A percentile compares a stretch with the other conserved stretches of the same genome.
phyloP scores from a whole-genome alignment of 768 basidiomycete species.

The Tylopilus plumbeoviolaceoides region DNA sequence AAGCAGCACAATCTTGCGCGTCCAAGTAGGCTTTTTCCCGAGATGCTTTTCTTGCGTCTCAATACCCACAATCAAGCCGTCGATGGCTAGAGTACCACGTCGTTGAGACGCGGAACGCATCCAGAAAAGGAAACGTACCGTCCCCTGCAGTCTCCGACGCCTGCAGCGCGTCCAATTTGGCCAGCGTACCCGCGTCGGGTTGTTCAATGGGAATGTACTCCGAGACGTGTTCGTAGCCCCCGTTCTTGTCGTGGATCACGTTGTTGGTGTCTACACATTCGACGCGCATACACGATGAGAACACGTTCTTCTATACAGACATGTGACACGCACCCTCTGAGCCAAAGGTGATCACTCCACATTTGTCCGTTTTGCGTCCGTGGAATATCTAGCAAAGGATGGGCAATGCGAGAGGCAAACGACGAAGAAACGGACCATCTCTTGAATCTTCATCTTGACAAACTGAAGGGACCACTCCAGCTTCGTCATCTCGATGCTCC shows the following conservation, averaged over 20 bases:
- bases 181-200: conserved; percentile 62
- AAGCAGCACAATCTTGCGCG: conserved; percentile 74
- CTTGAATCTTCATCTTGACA: conserved; percentile 86
- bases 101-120: neutral
- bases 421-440: conserved; percentile 60
- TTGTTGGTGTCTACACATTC: conserved; percentile 56
- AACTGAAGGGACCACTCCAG: conserved; percentile 82
- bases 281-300: neutral
- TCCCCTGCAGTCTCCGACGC: conserved; percentile 60
- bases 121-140: conserved; percentile 41
- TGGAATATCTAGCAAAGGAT: conserved; percentile 66
- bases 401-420: neutral
- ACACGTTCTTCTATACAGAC: neutral
- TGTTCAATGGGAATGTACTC: conserved; percentile 68
- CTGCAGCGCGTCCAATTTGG: conserved; percentile 56
- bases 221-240: conserved; percentile 69
- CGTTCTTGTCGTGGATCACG: conserved; percentile 51
- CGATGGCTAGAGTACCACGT: conserved; percentile 55
- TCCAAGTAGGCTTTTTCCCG: conserved; percentile 74
- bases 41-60: conserved; percentile 73
- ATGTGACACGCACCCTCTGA: conserved; percentile 52
- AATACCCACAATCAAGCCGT: conserved; percentile 82
- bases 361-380: conserved; percentile 90
- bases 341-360: conserved; percentile 88
- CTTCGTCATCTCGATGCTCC: conserved; percentile 61